Base-by-base conservation (phyloP, 2,329 filamentous ascomycete species). In the Xylariaceae sp. region DNA sequence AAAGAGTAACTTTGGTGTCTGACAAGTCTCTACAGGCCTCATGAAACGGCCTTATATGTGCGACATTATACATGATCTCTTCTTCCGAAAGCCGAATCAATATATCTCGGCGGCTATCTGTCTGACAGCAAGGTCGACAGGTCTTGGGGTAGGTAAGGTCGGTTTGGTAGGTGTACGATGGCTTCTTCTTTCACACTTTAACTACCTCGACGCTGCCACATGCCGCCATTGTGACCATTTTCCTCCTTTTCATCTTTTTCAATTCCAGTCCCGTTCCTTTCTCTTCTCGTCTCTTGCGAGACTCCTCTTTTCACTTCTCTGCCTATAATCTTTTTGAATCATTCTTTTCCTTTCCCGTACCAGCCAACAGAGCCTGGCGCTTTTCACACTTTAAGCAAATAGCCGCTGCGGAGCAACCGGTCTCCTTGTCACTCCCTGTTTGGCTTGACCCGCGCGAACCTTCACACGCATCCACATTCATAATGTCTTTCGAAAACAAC, bases 401-500 rank as follows among this genome's bases (percentile, higher is more conserved):
- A n/a, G n/a, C n/a, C n/a, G n/a, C n/a, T n/a, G n/a, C n/a, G n/a
- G n/a, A n/a, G n/a, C n/a, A n/a, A n/a, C n/a, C n/a, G n/a, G n/a
- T n/a, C n/a, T n/a, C n/a, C n/a, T n/a, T n/a, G n/a, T n/a, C n/a
- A n/a, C n/a, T n/a, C n/a, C n/a, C n/a, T n/a, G n/a, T n/a, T n/a
- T n/a, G n/a, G n/a, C n/a, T n/a, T n/a, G n/a, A n/a, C n/a, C n/a
- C n/a, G n/a, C n/a, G n/a, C n/a, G n/a, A n/a, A n/a, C n/a, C n/a
- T 51, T 44, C 44, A 44, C 29, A 21, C 33, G 40, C 38, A 32
- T 13, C 39, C 31, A 47, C 41, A 34, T 36, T 38, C 31, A 54
- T 41, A 35, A 57, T 58, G 57, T 57, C 55, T 48, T 53, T 52
- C 47, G 55, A 62, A 31, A 48, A 53, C 27, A 72, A 73, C 27